These are phyloP conservation scores for Phytophthora syringae DNA, from an alignment of 352 stramenopile species.

Conservation along the genomic window DNA sequence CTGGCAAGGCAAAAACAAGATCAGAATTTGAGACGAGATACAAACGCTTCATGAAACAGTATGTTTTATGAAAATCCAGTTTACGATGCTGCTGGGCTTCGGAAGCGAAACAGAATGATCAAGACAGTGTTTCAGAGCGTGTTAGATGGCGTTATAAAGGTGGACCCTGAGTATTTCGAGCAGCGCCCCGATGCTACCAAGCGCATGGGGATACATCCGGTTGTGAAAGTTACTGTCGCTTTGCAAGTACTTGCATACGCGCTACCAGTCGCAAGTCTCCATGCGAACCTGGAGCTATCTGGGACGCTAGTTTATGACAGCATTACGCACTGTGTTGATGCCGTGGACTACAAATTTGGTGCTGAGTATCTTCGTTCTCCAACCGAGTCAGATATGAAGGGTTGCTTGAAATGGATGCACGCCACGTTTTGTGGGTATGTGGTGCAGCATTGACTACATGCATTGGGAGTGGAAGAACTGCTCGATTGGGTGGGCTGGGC, in stretches of 20 bases:
- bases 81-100: too few species aligned
- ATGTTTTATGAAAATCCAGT: too few species aligned
- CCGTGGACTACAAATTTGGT: background rate
- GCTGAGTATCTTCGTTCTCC: background rate
- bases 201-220: constrained; percentile 2
- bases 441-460: too few species aligned
- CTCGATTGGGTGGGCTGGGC: too few species aligned
- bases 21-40: too few species aligned
- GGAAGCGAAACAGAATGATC: too few species aligned
- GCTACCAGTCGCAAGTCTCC: background rate
- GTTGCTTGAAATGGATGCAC: background rate
- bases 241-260: constrained; percentile 7
- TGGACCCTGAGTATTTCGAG: too few species aligned
- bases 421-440: background rate
- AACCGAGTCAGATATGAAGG: background rate
- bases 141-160: too few species aligned
- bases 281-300: background rate
- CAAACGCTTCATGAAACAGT: too few species aligned
- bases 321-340: background rate
- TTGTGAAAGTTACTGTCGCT: constrained; percentile 2
- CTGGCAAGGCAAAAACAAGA: too few species aligned
- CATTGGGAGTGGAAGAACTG: too few species aligned
- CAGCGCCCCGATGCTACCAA: constrained; percentile 4
- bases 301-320: background rate
- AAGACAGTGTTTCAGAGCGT: too few species aligned